Base-by-base conservation (phyloP, 1,284 basidiomycete genomes). In the Heterobasidion annosum region DNA sequence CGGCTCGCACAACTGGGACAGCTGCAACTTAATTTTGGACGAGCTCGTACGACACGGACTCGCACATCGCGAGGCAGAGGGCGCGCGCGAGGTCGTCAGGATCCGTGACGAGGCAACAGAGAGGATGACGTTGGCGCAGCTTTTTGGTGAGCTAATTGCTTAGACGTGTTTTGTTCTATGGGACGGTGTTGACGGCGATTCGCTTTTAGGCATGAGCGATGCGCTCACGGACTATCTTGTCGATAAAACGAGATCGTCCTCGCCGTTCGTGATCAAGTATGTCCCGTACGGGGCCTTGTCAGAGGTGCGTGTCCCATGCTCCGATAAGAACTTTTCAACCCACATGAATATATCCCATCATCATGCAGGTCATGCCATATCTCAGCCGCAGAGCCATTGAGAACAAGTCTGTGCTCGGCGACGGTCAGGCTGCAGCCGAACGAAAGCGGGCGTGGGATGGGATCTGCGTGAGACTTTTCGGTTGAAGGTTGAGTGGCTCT, bases 1-100 rank as follows among this genome's bases (percentile, higher is more conserved):
- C 61, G 93, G 89, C 1, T 92, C 93, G 25, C 93, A 96, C 64
- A 96, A 96, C 65, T 79, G 82, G 75, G 71, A 73, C 37, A 88
- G 84, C 54, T 81, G 79, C 56, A 70, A 78, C 35, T 65, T 80
- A 54, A 77, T 94, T 51, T 65, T 91, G 25, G 73, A 77, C 13
- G 78, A 81, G 59, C 72, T 95, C 52, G 75, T 83, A 1, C 62
- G 68, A 44, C 72, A 72, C 10, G 83, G 83, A 6, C 67, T 93
- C 51, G 90, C 81, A 15, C 60, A 25, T 10, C 58, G 58, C 32
- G 59, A 59, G 34, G 47, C 51, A 5, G 25, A 61, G 12, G 66
- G 60, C 10, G 62, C 62, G 25, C 64, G 60, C 32, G 66, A 67
- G 50, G 63, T 64, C 6, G 54, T 82, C 13, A 57, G 62, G 4